A percentile compares a stretch with the other conserved stretches of the same genome.
Evolutionary conservation across 192 early-diverging fungal species (phyloP).

Genomic region (Umbelopsis sp.): DNA sequence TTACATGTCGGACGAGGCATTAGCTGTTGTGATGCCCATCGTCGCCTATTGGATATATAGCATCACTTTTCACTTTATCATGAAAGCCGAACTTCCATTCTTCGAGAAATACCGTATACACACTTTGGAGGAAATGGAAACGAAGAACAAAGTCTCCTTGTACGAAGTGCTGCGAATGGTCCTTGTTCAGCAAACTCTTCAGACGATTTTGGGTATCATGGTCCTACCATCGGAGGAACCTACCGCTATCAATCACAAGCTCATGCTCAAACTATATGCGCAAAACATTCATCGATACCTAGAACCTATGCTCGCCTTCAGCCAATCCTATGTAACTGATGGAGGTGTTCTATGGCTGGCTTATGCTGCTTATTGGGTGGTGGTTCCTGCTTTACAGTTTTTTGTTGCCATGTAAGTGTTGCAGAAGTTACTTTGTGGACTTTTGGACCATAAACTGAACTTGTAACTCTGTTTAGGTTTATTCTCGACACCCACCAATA

Average conservation of each 20-base stretch:
- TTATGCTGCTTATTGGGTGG: not conserved
- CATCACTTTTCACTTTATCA: constrained; percentile 62
- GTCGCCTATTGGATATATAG: constrained; percentile 72
- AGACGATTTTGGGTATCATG: constrained; percentile 47
- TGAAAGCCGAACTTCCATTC: constrained; percentile 54
- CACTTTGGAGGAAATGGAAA: constrained; percentile 47
- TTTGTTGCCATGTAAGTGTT: constrained; percentile 46
- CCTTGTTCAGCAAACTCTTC: constrained; percentile 68
- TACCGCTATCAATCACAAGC: not conserved
- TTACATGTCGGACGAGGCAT: constrained; percentile 53
- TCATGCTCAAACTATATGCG: not conserved
- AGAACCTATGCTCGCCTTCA: not conserved
- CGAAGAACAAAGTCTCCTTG: constrained; percentile 66
- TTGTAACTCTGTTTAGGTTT: constrained; percentile 27
- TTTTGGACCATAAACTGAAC: not conserved
- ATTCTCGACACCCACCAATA: constrained; percentile 64
- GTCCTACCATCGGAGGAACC: constrained; percentile 22
- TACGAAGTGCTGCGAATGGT: constrained; percentile 63
- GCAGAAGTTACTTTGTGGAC: not conserved
- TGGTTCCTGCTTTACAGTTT: constrained; percentile 33
- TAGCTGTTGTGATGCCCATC: constrained; percentile 58
- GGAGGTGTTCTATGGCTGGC: constrained; percentile 3
- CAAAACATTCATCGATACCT: not conserved
- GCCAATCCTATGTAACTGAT: not conserved
- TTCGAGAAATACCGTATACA: constrained; percentile 76